Evolutionary conservation across 225 moss, liverwort and hornwort genomes (phyloP).

Genomic region (Lunularia cruciata): DNA sequence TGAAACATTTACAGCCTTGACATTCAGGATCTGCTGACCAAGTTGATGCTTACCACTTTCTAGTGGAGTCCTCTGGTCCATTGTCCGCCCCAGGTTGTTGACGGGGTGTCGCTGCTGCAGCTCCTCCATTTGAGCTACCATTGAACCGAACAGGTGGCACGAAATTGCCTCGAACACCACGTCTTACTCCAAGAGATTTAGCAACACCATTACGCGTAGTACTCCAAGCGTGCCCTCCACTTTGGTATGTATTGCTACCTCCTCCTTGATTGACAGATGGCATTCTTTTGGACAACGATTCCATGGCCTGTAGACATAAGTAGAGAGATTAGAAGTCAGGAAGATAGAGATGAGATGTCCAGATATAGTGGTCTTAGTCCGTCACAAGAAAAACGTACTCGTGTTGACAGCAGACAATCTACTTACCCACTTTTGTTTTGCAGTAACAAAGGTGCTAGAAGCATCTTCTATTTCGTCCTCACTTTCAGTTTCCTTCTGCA

Average conservation of each 20-base stretch:
- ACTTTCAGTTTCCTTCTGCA: conserved; percentile 55
- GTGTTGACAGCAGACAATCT: not conserved
- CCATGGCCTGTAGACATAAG: conserved; percentile 56
- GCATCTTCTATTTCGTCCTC: conserved; percentile 65
- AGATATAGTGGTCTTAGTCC: too few relatives aligned
- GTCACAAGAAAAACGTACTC: not conserved
- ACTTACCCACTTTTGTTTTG: conserved; percentile 77
- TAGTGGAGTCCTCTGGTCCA: conserved; percentile 70
- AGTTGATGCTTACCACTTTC: conserved; percentile 79
- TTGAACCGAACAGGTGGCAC: conserved; percentile 71
- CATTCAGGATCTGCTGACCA: too few relatives aligned
- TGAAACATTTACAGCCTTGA: too few relatives aligned
- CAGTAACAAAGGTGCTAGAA: conserved; percentile 68
- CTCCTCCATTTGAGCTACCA: conserved; percentile 46
- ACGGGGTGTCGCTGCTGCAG: conserved; percentile 56
- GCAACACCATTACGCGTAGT: conserved; percentile 53
- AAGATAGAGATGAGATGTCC: too few relatives aligned
- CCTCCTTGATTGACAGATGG: conserved; percentile 52
- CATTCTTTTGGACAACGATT: conserved; percentile 64
- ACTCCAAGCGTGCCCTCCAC: conserved; percentile 45
- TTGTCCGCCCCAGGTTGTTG: conserved; percentile 55
- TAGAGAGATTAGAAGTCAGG: not conserved
- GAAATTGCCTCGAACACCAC: conserved; percentile 84
- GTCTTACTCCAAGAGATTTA: conserved; percentile 87
- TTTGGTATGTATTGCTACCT: conserved; percentile 47